phyloP scores from a whole-genome alignment of 352 stramenopile species.

The Hyaloperonospora arabidopsidis region DNA sequence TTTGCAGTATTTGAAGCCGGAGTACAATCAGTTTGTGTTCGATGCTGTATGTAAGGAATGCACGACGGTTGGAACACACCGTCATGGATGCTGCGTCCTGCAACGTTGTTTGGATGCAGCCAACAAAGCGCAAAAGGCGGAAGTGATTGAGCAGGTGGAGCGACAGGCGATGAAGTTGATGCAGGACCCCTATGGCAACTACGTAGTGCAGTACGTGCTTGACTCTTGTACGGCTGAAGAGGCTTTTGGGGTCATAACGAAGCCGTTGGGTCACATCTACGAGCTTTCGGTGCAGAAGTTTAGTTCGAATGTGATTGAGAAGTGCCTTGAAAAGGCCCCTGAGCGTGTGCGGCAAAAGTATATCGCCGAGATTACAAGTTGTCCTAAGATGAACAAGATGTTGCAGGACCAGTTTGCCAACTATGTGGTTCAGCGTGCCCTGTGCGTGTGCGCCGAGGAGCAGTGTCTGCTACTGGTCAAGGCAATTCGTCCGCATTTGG shows the following conservation, averaged over 20 bases:
- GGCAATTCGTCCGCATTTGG: constrained; percentile 93
- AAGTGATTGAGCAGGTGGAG: constrained; percentile 91
- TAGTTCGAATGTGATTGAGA: constrained; percentile 98
- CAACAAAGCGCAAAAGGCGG: constrained; percentile 79
- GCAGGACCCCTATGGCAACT: constrained; percentile 89
- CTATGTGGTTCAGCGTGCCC: constrained; percentile 96
- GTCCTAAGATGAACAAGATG: constrained; percentile 87
- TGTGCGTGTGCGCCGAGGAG: constrained; percentile 91
- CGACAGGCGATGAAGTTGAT: constrained; percentile 95
- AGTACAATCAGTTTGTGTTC: constrained; percentile 96
- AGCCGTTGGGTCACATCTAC: constrained; percentile 87
- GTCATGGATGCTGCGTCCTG: constrained; percentile 96
- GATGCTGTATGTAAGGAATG: constrained; percentile 93
- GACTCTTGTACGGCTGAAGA: constrained; percentile 82
- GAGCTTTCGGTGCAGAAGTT: constrained; percentile 98
- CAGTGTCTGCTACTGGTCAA: constrained; percentile 92
- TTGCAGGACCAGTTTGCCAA: constrained; percentile 98
- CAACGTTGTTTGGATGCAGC: constrained; percentile 93
- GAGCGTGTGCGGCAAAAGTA: constrained; percentile 66
- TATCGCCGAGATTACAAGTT: constrained; percentile 67
- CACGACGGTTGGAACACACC: constrained; percentile 93
- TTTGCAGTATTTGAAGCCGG: constrained; percentile 89
- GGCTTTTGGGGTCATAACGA: constrained; percentile 70
- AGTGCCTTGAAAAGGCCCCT: constrained; percentile 93
- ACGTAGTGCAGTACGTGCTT: constrained; percentile 89